Conservation (phyloP, 129 eudicot species). For the Artemisia annua region DNA sequence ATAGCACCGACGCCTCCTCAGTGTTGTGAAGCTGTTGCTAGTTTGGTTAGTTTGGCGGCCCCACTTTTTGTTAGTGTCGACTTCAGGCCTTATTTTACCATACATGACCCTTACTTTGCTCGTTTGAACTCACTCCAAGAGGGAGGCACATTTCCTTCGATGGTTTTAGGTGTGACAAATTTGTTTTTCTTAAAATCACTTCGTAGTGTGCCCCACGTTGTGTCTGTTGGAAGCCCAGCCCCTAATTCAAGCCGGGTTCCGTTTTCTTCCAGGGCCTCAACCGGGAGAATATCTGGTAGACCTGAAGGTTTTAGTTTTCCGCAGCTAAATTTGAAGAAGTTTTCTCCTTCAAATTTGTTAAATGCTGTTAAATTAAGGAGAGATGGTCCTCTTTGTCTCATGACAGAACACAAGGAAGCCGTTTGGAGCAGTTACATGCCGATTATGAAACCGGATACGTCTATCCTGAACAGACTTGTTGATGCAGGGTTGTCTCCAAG, state of each 20-base stretch:
- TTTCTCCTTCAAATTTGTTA: constrained; percentile 76
- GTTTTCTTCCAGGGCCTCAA: constrained; percentile 51
- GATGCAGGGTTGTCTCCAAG: constrained; percentile 96
- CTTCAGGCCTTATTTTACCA: constrained; percentile 95
- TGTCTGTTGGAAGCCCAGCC: constrained; percentile 85
- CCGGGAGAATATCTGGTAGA: constrained; percentile 47
- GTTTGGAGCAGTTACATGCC: constrained; percentile 77
- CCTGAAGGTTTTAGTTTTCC: constrained; percentile 57
- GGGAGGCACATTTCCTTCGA: constrained; percentile 72
- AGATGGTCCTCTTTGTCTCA: constrained; percentile 95
- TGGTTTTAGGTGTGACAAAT: constrained; percentile 90
- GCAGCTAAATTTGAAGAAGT: constrained; percentile 66
- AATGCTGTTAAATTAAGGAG: constrained; percentile 79
- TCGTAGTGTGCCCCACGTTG: constrained; percentile 70
- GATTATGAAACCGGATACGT: constrained; percentile 88
- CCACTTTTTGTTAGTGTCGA: constrained; percentile 89
- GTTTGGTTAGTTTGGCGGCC: constrained; percentile 82
- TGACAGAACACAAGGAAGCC: constrained; percentile 95
- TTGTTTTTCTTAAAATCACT: constrained; percentile 86
- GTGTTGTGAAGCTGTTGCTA: constrained; percentile 95
- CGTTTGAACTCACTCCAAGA: constrained; percentile 72
- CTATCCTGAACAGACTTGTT: constrained; percentile 85
- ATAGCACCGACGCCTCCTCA: constrained; percentile 98
- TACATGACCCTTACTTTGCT: constrained; percentile 83
- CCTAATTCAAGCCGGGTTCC: constrained; percentile 56